Evolutionary conservation across 257 asterid species (phyloP), one percentile per base, ranked within the genome.

Genomic region (Voacanga thouarsii): DNA sequence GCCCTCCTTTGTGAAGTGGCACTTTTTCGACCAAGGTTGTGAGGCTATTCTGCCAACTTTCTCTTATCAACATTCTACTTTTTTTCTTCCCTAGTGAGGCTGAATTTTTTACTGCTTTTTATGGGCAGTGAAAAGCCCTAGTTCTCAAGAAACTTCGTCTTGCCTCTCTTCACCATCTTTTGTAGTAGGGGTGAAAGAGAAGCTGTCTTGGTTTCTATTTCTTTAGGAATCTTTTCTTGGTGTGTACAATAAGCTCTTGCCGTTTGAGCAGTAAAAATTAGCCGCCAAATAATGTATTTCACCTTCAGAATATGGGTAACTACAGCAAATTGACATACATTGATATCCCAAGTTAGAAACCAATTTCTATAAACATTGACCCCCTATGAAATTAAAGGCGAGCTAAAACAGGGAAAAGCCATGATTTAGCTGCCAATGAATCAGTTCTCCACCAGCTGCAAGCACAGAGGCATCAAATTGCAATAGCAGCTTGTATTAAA

Each of bases 111-210:
- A 49, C 55, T 71, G 55, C 53, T 8, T 12, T 7, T 41, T 37
- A 3, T 11, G 51, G 64, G 41, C 55, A 16, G 49, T 69, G 80
- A 76, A 61, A 12, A 28, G 30, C 71, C 67, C 16, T 37, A 30
- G 44, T 68, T 37, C 77, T 67, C 78, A 30, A 75, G 76, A 76
- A 63, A n/a, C n/a, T 44, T 68, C 49, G 21, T 50, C 15, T 59
- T 30, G 1, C 30, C 1, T 59, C 23, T 61, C 49, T 64, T 73
- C 67, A 49, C 77, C 64, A 14, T 45, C 37, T 24, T 71, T 78
- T 51, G 43, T 50, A 60, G 14, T 33, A 16, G 67, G 80, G 76
- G 77, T 56, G 85, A 41, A 33, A 60, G 74, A 81, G 82, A 65
- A 61, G 71, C n/a, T 63, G 53, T 74, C 56, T 33, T 44, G 65